Evolutionary conservation across 805 yeast genomes (phyloP), one percentile per base, ranked within the genome.

Genomic region (Kurtzmaniella cleridarum): DNA sequence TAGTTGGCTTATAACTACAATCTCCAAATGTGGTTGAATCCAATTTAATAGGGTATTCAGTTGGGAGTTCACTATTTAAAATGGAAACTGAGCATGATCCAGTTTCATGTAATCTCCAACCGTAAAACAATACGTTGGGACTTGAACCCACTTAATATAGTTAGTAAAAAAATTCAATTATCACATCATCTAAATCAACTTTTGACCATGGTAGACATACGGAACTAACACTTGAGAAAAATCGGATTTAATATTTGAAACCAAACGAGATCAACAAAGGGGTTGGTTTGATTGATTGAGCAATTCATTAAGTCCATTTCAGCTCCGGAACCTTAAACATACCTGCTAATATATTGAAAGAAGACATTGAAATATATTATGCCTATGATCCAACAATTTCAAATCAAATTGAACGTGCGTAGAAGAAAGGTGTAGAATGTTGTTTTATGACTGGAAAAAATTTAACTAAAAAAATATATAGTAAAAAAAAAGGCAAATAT

Each of bases 91-190:
- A 50, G 39, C 64, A 53, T 6, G 58, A 42, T 12, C 62, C 61
- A 1, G 82, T 70, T 36, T 66, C 62, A 36, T 66, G 72, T 28
- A 79, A 52, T 37, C 80, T 64, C 81, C 81, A 78, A 13, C 73
- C 71, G 55, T 80, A 80, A 56, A 76, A 79, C 26, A 75, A 66
- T 36, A 79, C 53, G 54, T 78, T 76, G 26, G 85, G 79, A 54
- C 74, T 76, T 8, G 67, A 54, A 24, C 86, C 86, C 45, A 76
- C 74, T 46, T 64, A 43, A 29, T 40, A 14, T 32, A 37, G 24
- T 20, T n/a, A 28, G 30, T 23, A 30, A 7, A 2, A 15, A 26
- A 30, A 15, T n/a, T n/a, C n/a, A n/a, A n/a, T n/a, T 20, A 3
- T n/a, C n/a, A n/a, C n/a, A n/a, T n/a, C n/a, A n/a, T n/a, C n/a